These are phyloP conservation scores for Chaetomium cochliodes DNA, from an alignment of 495 filamentous ascomycete genomes.

Conservation along the genomic window DNA sequence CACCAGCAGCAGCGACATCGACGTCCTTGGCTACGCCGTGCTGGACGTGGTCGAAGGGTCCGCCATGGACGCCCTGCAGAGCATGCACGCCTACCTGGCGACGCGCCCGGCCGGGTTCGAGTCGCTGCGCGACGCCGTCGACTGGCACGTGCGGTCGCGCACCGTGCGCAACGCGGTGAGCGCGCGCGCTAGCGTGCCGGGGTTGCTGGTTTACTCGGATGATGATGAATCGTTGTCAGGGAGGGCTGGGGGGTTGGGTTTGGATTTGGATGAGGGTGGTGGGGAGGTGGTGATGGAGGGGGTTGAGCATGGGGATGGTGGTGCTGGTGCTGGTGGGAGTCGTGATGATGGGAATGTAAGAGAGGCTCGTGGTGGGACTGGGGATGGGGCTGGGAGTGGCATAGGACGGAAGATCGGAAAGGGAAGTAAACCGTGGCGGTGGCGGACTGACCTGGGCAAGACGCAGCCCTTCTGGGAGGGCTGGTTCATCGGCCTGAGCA, in stretches of 20 bases:
- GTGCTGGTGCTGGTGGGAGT: not conserved
- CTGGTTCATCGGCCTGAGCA: constrained; percentile 87
- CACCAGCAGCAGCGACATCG: not conserved
- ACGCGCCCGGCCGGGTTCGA: constrained; percentile 78
- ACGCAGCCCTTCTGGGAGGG: constrained; percentile 92
- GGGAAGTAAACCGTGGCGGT: constrained; percentile 58
- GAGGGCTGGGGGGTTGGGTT: not conserved
- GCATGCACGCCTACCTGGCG: constrained; percentile 88
- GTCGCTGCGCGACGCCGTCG: constrained; percentile 72
- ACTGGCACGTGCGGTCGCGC: constrained; percentile 91
- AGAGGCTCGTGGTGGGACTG: not conserved
- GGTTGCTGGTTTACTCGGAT: constrained; percentile 25
- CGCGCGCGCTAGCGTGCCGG: constrained; percentile 84
- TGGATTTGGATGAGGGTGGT: not conserved
- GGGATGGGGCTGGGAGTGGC: not conserved
- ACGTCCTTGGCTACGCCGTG: constrained; percentile 80
- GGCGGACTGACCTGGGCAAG: constrained; percentile 79
- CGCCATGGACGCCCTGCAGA: constrained; percentile 85
- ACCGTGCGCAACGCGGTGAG: constrained; percentile 81
- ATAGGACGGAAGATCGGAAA: not conserved
- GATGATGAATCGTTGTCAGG: not conserved
- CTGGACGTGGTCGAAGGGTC: constrained; percentile 92
- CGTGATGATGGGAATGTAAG: not conserved
- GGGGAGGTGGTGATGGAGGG: not conserved
- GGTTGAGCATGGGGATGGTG: not conserved